These are phyloP conservation scores for Eutrema yunnanense DNA, from an alignment of 345 rosid genomes.

Conservation along the genomic window DNA sequence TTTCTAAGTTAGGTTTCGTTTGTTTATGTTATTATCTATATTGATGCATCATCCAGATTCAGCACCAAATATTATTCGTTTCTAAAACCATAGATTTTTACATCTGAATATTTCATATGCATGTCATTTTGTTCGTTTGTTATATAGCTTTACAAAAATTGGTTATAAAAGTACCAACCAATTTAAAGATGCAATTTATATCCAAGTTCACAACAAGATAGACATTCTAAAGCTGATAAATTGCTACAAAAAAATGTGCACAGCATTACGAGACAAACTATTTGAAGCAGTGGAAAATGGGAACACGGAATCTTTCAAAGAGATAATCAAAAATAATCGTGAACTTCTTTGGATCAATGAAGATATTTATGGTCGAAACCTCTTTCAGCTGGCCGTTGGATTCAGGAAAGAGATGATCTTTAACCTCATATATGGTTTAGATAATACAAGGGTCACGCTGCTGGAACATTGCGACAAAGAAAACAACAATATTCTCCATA, in stretches of 20 bases:
- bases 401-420: constrained; percentile 9
- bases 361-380: not conserved
- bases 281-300: constrained; percentile 1
- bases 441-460: not conserved
- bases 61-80: not conserved
- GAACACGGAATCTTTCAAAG: not conserved
- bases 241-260: not conserved
- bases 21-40: not conserved
- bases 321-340: not conserved
- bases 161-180: no score
- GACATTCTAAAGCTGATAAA: not conserved
- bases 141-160: not conserved
- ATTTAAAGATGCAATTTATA: not conserved
- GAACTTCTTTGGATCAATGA: not conserved
- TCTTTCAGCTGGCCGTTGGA: constrained; percentile 7
- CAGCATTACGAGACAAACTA: not conserved
- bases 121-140: not conserved
- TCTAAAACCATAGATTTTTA: no score
- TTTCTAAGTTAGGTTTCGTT: not conserved
- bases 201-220: not conserved
- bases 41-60: not conserved
- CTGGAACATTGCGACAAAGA: not conserved
- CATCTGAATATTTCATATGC: not conserved
- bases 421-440: constrained; percentile 2
- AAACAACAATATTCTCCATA: no score